Base-by-base conservation (phyloP, 805 yeast species). In the Kregervanrija fluxuum region DNA sequence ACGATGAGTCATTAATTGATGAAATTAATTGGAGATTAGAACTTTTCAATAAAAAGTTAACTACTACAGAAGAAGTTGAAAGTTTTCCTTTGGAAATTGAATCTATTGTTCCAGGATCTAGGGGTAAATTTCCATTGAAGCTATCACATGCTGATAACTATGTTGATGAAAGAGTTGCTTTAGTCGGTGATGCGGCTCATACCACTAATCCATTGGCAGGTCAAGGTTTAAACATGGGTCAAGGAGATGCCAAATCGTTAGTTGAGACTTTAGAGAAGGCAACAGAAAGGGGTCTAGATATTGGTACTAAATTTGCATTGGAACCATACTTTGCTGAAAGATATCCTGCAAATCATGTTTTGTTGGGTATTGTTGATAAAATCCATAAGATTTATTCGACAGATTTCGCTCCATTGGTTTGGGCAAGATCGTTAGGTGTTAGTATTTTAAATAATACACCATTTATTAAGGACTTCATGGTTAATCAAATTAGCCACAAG, bases 111-210 rank as follows among this genome's bases (percentile, higher is more conserved):
- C 74, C 74, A 2, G 69, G 73, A 8, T 77, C 95, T 2, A 73
- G 95, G 49, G 98, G 95, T 0, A 73, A 84, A 39, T 93, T 93
- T 69, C 99, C 99, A 16, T 69, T 93, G 52, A 81, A 82, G 53
- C 65, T 91, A 68, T 80, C 89, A 15, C 97, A 93, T 59, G 95
- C 96, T 2, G 98, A 93, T 57, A 76, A 85, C 1, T 93, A 93
- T 60, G 79, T 87, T 14, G 79, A 79, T 2, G 90, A 85, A 3
- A 72, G 98, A 52, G 74, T 91, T 30, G 98, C 97, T 0, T 67
- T 93, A n/a, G 85, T 91, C 9, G 99, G 99, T 22, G 99, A 93
- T 65, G 98, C 99, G 1, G 98, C 98, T 0, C 99, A 93, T 56
- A 84, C 97, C 0, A 87, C 96, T 1, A 98, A 93, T 61, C 99